Evolutionary conservation across 768 basidiomycete genomes (phyloP), one percentile per base, ranked within the genome.

Genomic region (Boletus patriciae): DNA sequence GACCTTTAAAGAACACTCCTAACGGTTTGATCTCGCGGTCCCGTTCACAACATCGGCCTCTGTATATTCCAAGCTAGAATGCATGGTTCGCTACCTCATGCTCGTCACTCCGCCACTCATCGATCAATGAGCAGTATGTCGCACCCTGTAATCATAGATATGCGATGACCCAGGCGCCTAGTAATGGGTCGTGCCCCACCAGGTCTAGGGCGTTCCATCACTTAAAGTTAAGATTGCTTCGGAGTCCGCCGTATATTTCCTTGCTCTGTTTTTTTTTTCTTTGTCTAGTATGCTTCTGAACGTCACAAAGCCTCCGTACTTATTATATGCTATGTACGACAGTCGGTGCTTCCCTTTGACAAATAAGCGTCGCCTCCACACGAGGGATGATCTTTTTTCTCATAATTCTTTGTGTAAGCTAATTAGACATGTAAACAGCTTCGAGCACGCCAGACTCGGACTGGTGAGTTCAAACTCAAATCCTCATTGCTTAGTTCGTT

Each of bases 351-450:
- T 16, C 40, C n/a, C 33, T 23, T 29, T 36, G 37, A 50, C 50
- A 6, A 36, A 56, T 61, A 67, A 61, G 62, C 62, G 62, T 55
- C 64, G 66, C 56, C 36, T 67, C 54, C 34, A n/a, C 12, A 34
- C 27, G 23, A 46, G 31, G n/a, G 15, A 58, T 18, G 53, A 5
- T 29, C 3, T 36, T 23, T 62, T 21, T 51, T 58, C 50, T 27
- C 50, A 38, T 48, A 53, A 38, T 44, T 38, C 51, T 40, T 45
- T 34, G 36, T 51, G 9, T 40, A 18, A 29, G 33, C 19, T 13
- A 45, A 57, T 42, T 58, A n/a, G 12, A 31, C 50, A 33, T 27
- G 33, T 38, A 15, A 6, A 2, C 40, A 16, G 13, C 31, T 19
- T 55, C 6, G 19, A 25, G 41, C 4, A 16, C 33, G 6, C 13